A percentile compares a stretch with the other conserved stretches of the same genome.
phyloP scores from a whole-genome alignment of 78 protist genomes.

The Protostelium mycophagum region DNA sequence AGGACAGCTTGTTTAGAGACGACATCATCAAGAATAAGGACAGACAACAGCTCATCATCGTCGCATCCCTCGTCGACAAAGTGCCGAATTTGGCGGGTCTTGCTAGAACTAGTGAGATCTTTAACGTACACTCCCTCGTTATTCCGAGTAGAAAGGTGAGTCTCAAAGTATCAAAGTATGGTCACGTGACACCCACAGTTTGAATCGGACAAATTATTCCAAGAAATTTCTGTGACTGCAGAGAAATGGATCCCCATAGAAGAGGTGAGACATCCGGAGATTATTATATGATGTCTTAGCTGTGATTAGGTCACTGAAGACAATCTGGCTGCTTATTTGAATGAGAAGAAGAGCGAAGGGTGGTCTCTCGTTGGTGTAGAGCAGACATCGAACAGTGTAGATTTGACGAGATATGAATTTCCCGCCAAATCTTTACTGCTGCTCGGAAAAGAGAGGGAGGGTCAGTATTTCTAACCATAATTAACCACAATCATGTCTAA shows the following conservation, averaged over 20 bases:
- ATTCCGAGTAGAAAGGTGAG: conserved; percentile 23
- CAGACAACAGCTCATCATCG: conserved; percentile 44
- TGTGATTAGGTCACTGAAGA: conserved; percentile 2
- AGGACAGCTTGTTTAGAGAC: conserved; percentile 8
- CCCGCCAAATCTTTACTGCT: conserved; percentile 61
- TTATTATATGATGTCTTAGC: neutral
- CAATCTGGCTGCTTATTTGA: conserved; percentile 21
- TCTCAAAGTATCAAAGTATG: too few species aligned
- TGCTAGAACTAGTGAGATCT: conserved; percentile 62
- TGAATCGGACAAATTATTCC: conserved; percentile 22
- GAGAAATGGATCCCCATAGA: conserved; percentile 75
- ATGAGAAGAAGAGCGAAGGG: conserved; percentile 48
- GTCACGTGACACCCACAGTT: neutral
- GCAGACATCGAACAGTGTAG: conserved; percentile 64
- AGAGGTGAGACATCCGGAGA: conserved; percentile 15
- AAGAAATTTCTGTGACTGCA: conserved; percentile 48
- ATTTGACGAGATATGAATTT: conserved; percentile 41
- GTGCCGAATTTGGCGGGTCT: conserved; percentile 75
- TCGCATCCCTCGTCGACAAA: conserved; percentile 63
- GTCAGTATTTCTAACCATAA: too few species aligned
- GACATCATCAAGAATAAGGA: neutral
- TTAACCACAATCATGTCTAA: neutral
- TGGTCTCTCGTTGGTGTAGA: conserved; percentile 76
- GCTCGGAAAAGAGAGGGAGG: conserved; percentile 75
- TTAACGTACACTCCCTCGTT: conserved; percentile 40